Conservation (phyloP, 2,329 filamentous ascomycete genomes). For the Alternaria sp. region DNA sequence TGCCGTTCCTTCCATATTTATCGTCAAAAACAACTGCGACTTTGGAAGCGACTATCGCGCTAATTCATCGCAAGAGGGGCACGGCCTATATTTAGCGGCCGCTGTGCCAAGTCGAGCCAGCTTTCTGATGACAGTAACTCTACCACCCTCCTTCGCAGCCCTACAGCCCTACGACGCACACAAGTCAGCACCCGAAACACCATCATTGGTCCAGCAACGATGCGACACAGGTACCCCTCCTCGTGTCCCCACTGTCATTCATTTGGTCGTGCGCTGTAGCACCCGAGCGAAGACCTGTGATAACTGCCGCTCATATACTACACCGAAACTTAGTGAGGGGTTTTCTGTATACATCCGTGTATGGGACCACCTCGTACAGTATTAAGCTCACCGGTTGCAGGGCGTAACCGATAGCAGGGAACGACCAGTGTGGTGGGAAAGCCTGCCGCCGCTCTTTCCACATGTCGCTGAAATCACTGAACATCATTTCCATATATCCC, state of each 20-base stretch:
- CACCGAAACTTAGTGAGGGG: conserved; percentile 12
- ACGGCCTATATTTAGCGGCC: conserved; percentile 39
- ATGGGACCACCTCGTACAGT: conserved; percentile 11
- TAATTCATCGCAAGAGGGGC: conserved; percentile 2
- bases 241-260: conserved; percentile 16
- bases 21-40: conserved; percentile 5
- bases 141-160: conserved; percentile 12
- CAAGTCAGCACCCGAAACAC: conserved; percentile 9
- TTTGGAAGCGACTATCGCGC: conserved; percentile 1
- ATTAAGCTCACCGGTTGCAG: conserved; percentile 18
- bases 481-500: conserved; percentile 7
- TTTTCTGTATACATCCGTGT: conserved; percentile 7
- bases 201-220: conserved; percentile 15
- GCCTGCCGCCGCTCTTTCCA: conserved; percentile 10
- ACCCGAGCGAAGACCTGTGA: conserved; percentile 14
- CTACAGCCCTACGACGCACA: conserved; percentile 34
- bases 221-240: conserved; percentile 24
- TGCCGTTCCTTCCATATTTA: conserved; percentile 21
- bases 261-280: conserved; percentile 16
- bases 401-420: conserved; percentile 21
- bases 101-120: conserved; percentile 20
- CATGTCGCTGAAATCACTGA: background rate
- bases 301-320: conserved; percentile 21
- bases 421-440: conserved; percentile 20
- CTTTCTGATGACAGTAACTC: conserved; percentile 24